These are phyloP conservation scores for Pythium vanterpoolii DNA, from an alignment of 352 stramenopile species.

Conservation along the genomic window DNA sequence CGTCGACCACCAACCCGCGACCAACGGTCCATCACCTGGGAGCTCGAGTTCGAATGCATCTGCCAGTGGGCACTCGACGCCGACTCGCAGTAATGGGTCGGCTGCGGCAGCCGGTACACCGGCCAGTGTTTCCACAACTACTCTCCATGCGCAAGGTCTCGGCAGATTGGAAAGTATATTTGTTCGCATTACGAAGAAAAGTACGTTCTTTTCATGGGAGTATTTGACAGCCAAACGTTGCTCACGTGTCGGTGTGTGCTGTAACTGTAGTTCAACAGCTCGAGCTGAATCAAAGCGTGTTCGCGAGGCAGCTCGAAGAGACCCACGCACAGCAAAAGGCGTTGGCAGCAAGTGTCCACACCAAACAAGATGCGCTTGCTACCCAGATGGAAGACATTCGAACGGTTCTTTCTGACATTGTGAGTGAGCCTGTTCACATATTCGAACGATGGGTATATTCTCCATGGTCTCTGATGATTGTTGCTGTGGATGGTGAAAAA, in stretches of 20 bases:
- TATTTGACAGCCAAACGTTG: neutral
- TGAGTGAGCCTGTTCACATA: conserved; percentile 18
- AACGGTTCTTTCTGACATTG: conserved; percentile 43
- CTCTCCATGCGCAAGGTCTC: conserved; percentile 38
- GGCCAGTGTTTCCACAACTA: neutral
- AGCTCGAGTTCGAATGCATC: conserved; percentile 4
- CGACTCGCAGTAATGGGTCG: conserved; percentile 2
- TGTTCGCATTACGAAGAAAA: conserved; percentile 82
- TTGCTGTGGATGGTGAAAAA: neutral
- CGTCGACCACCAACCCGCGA: neutral
- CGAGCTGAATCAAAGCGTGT: conserved; percentile 60
- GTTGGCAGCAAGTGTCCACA: conserved; percentile 17
- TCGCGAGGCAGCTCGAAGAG: conserved; percentile 56
- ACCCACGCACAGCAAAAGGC: conserved; percentile 42
- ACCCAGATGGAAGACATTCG: conserved; percentile 55
- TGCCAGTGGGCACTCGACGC: neutral
- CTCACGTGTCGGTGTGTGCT: neutral
- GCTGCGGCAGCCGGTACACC: neutral
- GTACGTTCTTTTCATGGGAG: conserved; percentile 26
- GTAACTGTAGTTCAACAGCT: conserved; percentile 55
- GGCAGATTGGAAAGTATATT: conserved; percentile 82
- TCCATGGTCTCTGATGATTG: neutral
- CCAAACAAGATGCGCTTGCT: conserved; percentile 46
- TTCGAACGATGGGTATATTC: neutral
- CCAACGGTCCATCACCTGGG: neutral